phyloP scores from a whole-genome alignment of 2,329 filamentous ascomycete genomes.

The Dothistroma septosporum region DNA sequence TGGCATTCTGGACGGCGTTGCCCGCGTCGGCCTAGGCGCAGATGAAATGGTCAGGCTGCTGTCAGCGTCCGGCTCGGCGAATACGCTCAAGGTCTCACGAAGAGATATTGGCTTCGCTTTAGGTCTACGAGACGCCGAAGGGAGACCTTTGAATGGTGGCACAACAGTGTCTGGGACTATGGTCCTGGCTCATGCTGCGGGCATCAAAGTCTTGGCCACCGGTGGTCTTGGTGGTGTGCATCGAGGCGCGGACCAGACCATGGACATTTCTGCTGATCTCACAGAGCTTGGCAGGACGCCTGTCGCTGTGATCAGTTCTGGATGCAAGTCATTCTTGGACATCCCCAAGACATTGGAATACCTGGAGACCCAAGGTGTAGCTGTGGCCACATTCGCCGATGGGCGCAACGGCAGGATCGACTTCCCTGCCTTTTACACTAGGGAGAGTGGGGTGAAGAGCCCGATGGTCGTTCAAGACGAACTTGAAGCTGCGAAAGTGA shows the following conservation, averaged over 20 bases:
- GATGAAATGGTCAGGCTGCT: slow-evolving; percentile 70
- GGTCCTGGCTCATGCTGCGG: slow-evolving; percentile 78
- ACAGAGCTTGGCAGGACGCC: slow-evolving; percentile 88
- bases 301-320: slow-evolving; percentile 82
- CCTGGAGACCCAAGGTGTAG: slow-evolving; percentile 68
- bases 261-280: slow-evolving; percentile 94
- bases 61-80: slow-evolving; percentile 49
- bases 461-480: slow-evolving; percentile 71
- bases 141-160: slow-evolving; percentile 72
- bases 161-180: slow-evolving; percentile 94
- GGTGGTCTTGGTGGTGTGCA: slow-evolving; percentile 94
- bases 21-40: slow-evolving; percentile 69
- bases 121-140: slow-evolving; percentile 65
- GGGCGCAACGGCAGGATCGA: slow-evolving; percentile 68
- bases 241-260: slow-evolving; percentile 74
- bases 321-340: slow-evolving; percentile 94
- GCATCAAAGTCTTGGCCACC: slow-evolving; percentile 89
- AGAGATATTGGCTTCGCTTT: slow-evolving; percentile 79
- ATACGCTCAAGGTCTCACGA: slow-evolving; percentile 78
- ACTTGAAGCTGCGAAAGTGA: slow-evolving; percentile 81
- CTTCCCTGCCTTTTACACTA: slow-evolving; percentile 88
- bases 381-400: slow-evolving; percentile 86
- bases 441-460: slow-evolving; percentile 78
- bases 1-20: slow-evolving; percentile 77
- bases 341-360: slow-evolving; percentile 84